A percentile compares a stretch with the other conserved stretches of the same genome.
Evolutionary conservation across 2,329 filamentous ascomycete species (phyloP).

Genomic region (Trichoderma sp.): DNA sequence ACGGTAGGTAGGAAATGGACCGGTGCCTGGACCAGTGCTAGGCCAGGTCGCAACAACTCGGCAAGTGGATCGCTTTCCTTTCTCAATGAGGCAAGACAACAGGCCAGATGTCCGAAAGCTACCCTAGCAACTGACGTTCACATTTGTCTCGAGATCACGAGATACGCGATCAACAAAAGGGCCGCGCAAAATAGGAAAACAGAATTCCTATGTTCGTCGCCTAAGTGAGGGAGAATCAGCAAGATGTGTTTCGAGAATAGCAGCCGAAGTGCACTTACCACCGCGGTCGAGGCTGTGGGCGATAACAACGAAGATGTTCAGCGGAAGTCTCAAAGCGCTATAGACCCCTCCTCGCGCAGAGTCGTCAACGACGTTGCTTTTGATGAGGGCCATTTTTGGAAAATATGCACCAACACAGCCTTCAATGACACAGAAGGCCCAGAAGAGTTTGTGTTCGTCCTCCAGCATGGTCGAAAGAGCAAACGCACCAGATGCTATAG

Average conservation of each 20-base stretch:
- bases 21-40: constrained; percentile 5
- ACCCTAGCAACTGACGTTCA: constrained; percentile 3
- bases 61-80: constrained; percentile 16
- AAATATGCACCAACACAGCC: constrained; percentile 60
- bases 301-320: constrained; percentile 57
- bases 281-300: constrained; percentile 51
- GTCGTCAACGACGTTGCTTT: constrained; percentile 57
- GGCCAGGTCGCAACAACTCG: constrained; percentile 14
- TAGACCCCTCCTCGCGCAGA: constrained; percentile 57
- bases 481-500: constrained; percentile 43
- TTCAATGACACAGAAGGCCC: constrained; percentile 61
- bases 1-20: background rate
- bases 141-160: constrained; percentile 1
- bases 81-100: background rate
- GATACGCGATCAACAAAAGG: constrained; percentile 24
- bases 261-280: constrained; percentile 35
- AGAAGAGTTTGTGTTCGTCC: constrained; percentile 52
- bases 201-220: constrained; percentile 37
- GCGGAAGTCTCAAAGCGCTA: constrained; percentile 57
- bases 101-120: constrained; percentile 16
- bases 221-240: constrained; percentile 28
- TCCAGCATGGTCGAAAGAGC: constrained; percentile 47
- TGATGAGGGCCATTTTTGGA: constrained; percentile 58
- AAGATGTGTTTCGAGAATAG: background rate
- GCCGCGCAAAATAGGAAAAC: constrained; percentile 35